These are phyloP conservation scores for Lentinula detonsa DNA, from an alignment of 768 basidiomycete species.

Conservation along the genomic window DNA sequence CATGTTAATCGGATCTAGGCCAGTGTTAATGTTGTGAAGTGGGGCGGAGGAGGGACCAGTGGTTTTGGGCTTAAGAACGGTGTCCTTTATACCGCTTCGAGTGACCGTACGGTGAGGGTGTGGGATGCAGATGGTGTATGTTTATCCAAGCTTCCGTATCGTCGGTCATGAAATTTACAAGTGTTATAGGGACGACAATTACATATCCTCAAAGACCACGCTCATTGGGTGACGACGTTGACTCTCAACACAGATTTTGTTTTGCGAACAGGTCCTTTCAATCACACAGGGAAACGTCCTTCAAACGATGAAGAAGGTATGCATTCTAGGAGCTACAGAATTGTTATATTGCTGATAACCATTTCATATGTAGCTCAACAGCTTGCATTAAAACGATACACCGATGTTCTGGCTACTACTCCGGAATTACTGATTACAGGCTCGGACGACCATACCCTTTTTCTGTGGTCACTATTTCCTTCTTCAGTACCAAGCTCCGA, in stretches of 20 bases:
- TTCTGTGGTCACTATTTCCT: slow-evolving; percentile 87
- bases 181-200: slow-evolving; percentile 69
- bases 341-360: background rate
- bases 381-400: slow-evolving; percentile 75
- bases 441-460: slow-evolving; percentile 96
- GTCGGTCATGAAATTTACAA: background rate
- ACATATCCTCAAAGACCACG: slow-evolving; percentile 88
- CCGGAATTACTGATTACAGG: slow-evolving; percentile 91
- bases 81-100: slow-evolving; percentile 90
- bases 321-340: slow-evolving; percentile 8
- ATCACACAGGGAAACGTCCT: slow-evolving; percentile 78
- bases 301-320: slow-evolving; percentile 78
- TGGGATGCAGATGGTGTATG: slow-evolving; percentile 82
- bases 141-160: slow-evolving; percentile 7
- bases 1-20: slow-evolving; percentile 27
- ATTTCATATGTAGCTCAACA: slow-evolving; percentile 52
- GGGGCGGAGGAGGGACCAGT: slow-evolving; percentile 75
- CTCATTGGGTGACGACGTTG: slow-evolving; percentile 98
- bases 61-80: slow-evolving; percentile 33
- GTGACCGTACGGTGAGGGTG: slow-evolving; percentile 88
- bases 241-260: slow-evolving; percentile 95
- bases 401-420: slow-evolving; percentile 50
- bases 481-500: slow-evolving; percentile 25
- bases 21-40: slow-evolving; percentile 90
- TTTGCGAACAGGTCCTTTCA: slow-evolving; percentile 90